Base-by-base conservation (phyloP, 257 asterid species). In the Coffea canephora region DNA sequence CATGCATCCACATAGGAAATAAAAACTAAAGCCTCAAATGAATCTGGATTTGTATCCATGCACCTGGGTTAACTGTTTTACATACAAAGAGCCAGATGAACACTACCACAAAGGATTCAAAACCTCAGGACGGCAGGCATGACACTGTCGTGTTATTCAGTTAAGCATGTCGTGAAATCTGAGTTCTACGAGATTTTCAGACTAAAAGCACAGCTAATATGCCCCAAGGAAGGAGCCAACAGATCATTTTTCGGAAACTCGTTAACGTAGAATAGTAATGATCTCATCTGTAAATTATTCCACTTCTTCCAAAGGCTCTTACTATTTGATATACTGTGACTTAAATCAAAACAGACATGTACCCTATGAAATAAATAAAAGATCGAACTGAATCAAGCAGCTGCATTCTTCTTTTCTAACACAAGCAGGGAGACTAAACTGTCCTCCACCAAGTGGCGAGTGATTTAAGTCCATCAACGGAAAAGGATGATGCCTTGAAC, bases 361-460 rank as follows among this genome's bases (percentile, higher is more conserved):
- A 39, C 14, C 27, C 49, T 76, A 76, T 6, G 5, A 16, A 43
- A 64, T 12, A 8, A 8, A 41, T 41, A 46, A 76, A 76, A 13
- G 21, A 13, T 8, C 10, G 65, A 76, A 45, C 73, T 36, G 50
- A 9, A 71, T 67, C 76, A 67, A 57, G 66, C 48, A 66, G 39
- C 73, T 68, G 73, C 16, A 49, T 52, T 74, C 21, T 31, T 80
- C 71, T 8, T 76, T 48, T 74, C 49, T 55, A 36, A 61, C 54
- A 68, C 19, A n/a, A 34, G 54, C 18, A 25, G 36, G 59, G 27
- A 57, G 48, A 6, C 27, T 64, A 43, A 52, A 36, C 54, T 62
- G 36, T 74, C 52, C 66, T 65, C 75, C 36, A 54, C 21, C 77
- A 64, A 79, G 68, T 8, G n/a, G 52, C 12, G 14, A 12, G 11